Evolutionary conservation across 345 rosid genomes (phyloP), one percentile per base, ranked within the genome.

Genomic region (Acer campestre): DNA sequence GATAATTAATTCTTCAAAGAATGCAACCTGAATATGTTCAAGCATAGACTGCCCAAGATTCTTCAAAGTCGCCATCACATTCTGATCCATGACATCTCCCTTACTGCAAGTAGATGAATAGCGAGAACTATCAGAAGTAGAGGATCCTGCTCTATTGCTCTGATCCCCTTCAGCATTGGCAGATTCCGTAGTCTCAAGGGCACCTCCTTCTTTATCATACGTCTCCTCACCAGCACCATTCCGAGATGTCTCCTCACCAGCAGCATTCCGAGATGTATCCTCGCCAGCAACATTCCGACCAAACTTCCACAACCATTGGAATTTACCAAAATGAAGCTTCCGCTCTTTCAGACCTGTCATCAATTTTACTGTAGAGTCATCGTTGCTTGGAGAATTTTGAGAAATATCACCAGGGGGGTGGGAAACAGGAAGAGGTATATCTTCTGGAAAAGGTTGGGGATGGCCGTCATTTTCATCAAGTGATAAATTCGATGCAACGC

Each of bases 231-330:
- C 83, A 64, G 67, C 80, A 63, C 74, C 67, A 31, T 31, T 31
- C 38, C 38, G 86, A 40, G 92, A 83, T 48, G 82, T 81, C 84
- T 82, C 94, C 80, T 84, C 93, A 31, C 79, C 83, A 64, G 67
- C 80, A 63, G 72, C 67, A 82, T 84, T 83, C 71, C 82, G 87
- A 40, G 91, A 83, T 48, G 82, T 81, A 82, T 82, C 94, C 80
- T 84, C 94, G 27, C 79, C 83, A 65, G 67, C 80, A 63, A 74
- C 67, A 82, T 84, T 89, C 66, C 91, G 87, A 63, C 98, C 94
- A 53, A 96, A 87, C 85, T 89, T 96, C 98, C 95, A 93, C 69
- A 96, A 73, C 99, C 99, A 96, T 74, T 88, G 99, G 83, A 96
- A 88, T 75, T 90, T 96, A 71, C 99, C 91, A 0, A 86, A 86